phyloP scores from a whole-genome alignment of 257 asterid species.

The Nicotiana undulata region DNA sequence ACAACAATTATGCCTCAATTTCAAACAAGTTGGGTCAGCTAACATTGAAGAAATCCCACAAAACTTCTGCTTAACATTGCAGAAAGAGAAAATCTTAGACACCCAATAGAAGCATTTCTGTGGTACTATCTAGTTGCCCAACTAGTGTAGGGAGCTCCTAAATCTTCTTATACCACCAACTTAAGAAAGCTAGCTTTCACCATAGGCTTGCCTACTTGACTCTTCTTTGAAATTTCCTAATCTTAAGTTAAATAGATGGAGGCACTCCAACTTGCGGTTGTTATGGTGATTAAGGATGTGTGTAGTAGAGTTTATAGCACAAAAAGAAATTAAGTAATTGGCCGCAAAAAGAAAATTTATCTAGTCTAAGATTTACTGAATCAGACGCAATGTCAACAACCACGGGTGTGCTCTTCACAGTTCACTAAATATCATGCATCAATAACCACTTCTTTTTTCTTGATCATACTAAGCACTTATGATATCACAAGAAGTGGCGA shows the following conservation, averaged over 20 bases:
- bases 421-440: neutral
- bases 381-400: neutral
- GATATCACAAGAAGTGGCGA: neutral
- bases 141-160: neutral
- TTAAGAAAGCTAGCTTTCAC: slow-evolving; percentile 3
- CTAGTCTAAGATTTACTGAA: neutral
- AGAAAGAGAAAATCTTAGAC: neutral
- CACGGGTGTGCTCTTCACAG: neutral
- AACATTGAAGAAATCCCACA: too few relatives aligned
- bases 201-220: neutral
- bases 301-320: neutral
- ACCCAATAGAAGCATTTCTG: neutral
- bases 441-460: neutral
- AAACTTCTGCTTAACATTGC: neutral
- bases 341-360: neutral
- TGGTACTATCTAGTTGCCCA: neutral
- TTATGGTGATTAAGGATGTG: neutral
- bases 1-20: too few relatives aligned
- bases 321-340: neutral
- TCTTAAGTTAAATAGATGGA: neutral
- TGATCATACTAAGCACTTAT: neutral
- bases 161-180: neutral
- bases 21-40: too few relatives aligned
- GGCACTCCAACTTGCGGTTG: neutral
- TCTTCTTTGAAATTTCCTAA: neutral